Evolutionary conservation across 2,329 filamentous ascomycete genomes (phyloP), one percentile per base, ranked within the genome.

Genomic region (Aspergillus ochraceus): DNA sequence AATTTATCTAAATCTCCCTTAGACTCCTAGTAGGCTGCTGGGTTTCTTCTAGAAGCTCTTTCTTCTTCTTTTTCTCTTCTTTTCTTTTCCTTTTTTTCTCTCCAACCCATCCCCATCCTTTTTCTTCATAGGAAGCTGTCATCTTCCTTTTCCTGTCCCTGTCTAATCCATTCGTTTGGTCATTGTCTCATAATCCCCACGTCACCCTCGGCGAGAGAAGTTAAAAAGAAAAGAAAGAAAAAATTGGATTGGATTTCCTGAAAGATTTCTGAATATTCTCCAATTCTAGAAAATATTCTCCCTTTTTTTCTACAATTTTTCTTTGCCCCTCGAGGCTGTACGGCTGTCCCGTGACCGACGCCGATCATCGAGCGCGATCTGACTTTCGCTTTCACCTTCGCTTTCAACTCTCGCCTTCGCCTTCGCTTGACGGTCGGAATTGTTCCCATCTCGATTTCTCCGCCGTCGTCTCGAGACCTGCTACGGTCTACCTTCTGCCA

Each of bases 291-390:
- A 36, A 36, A 36, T 36, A 36, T 53, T 49, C 20, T 58, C 20
- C 52, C 46, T 32, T 49, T 52, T 26, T 53, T 50, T 50, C 47
- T 50, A 19, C 49, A 24, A 20, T 8, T 20, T 55, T 59, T 45
- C n/a, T 26, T 42, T 20, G 32, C 30, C 30, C n/a, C 30, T 55
- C 46, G 52, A 45, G 17, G 36, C 50, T 51, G 32, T 22, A 32
- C 42, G 17, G 49, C 52, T 32, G 47, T 61, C 61, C 61, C 55
- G 61, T 63, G 57, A 63, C 59, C 60, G 51, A 36, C 55, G 53
- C 59, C 54, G 49, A 50, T 50, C 54, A 59, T 55, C 45, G 52
- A 59, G 12, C 6, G 45, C 17, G 42, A 55, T 55, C 56, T 55
- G 42, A 56, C 54, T 51, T 32, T 54, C 54, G 46, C 11, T 52